Percentiles rank a stretch among this genome's conserved stretches.
phyloP scores from a whole-genome alignment of 192 early-diverging fungal genomes.

The Backusella mclennaniae region DNA sequence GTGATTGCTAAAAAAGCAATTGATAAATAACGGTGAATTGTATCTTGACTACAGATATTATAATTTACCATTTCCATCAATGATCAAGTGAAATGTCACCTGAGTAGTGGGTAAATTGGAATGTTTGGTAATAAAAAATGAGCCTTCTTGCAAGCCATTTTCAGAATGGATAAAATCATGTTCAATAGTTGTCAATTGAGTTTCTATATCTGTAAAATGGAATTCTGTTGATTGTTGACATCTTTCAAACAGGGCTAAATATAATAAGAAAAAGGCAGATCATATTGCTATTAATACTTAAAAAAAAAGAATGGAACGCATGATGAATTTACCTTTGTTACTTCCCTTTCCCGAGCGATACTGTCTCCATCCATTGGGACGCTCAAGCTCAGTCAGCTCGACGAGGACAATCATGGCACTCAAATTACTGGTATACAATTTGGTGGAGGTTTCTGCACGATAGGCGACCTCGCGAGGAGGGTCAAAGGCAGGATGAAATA shows the following conservation, averaged over 20 bases:
- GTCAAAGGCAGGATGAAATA: slow-evolving; percentile 42
- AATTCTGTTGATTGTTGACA: slow-evolving; percentile 72
- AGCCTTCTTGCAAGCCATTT: slow-evolving; percentile 53
- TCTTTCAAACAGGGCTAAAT: slow-evolving; percentile 55
- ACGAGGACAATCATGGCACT: slow-evolving; percentile 55
- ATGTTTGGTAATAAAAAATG: slow-evolving; percentile 75
- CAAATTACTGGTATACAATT: slow-evolving; percentile 62
- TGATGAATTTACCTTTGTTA: slow-evolving; percentile 27
- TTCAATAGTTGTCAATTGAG: slow-evolving; percentile 58
- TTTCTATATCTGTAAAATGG: slow-evolving; percentile 69
- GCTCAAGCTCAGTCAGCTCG: slow-evolving; percentile 22
- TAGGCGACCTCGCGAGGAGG: slow-evolving; percentile 55
- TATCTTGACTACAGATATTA: neutral
- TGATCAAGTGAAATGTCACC: slow-evolving; percentile 73
- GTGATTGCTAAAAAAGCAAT: slow-evolving; percentile 18
- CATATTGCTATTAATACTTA: neutral
- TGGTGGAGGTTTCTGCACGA: slow-evolving; percentile 64
- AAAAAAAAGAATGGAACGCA: neutral
- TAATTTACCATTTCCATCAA: slow-evolving; percentile 52
- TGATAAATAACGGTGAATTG: neutral
- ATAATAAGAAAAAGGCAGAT: neutral
- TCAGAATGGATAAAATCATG: slow-evolving; percentile 37
- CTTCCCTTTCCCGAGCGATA: slow-evolving; percentile 36
- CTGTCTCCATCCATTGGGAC: slow-evolving; percentile 17
- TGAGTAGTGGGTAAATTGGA: slow-evolving; percentile 73